Evolutionary conservation across 1,284 basidiomycete genomes (phyloP), one percentile per base, ranked within the genome.

Genomic region (Mycena citricolor): DNA sequence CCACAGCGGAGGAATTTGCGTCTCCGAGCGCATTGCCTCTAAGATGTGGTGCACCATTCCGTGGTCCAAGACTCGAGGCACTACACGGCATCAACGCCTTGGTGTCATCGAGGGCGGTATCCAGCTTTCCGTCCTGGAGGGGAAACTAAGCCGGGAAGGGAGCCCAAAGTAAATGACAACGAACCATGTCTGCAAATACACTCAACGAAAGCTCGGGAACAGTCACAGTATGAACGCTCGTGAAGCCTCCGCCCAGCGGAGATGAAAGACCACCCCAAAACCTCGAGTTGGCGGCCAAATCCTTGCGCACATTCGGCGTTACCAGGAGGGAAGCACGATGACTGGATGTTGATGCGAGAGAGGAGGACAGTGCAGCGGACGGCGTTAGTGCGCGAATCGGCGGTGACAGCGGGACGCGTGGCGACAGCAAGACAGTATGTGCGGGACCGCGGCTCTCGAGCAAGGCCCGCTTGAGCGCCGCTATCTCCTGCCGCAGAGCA

Each of bases 261-360:
- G 45, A 44, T 4, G 42, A 54, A 16, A 54, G 70, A n/a, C 84
- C 84, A 33, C 84, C 88, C 90, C 90, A 93, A 73, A 91, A 91
- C 5, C 70, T 57, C 41, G 65, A 49, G 39, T 25, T 13, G n/a
- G 41, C 63, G 38, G 66, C 70, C 48, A 79, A 67, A 58, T 95
- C 93, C 61, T 95, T 95, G 57, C 86, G 79, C 0, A 83, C 83
- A n/a, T n/a, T n/a, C n/a, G n/a, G n/a, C n/a, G 62, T 94, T 94
- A 30, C 86, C 81, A 1, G 79, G 79, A 45, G 82, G 64, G 22
- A 84, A 68, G 13, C 11, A 20, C 6, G 16, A 64, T 60, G 6
- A 8, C 28, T 32, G 32, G 35, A 25, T 4, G 28, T 12, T 14
- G 24, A 37, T 4, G 19, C 2, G 21, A 35, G 7, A 4, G 39